These are phyloP conservation scores for Articulospora tetracladia DNA, from an alignment of 495 filamentous ascomycete species.

Conservation along the genomic window DNA sequence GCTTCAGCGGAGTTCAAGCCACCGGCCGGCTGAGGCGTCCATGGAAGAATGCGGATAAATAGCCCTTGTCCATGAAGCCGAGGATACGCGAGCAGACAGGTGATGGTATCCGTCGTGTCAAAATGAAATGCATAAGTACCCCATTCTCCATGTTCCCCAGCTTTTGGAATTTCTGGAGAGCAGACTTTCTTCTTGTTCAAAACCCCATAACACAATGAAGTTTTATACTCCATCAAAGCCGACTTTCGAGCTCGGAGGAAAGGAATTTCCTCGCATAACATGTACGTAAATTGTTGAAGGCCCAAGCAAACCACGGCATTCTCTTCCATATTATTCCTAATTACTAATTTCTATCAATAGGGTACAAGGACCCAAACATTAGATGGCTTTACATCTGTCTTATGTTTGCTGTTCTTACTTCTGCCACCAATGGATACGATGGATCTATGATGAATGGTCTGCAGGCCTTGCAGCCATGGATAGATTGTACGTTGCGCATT, in stretches of 20 bases:
- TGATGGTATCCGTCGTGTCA: background rate
- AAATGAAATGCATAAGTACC: background rate
- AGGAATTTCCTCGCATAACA: slow-evolving; percentile 23
- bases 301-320: too few relatives aligned
- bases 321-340: too few relatives aligned
- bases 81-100: background rate
- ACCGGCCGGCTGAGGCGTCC: too few relatives aligned
- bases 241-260: slow-evolving; percentile 22
- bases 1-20: too few relatives aligned
- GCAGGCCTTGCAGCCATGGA: slow-evolving; percentile 30
- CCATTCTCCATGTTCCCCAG: background rate
- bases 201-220: background rate
- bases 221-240: slow-evolving; percentile 17
- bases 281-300: too few relatives aligned
- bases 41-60: background rate
- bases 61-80: background rate
- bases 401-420: slow-evolving; percentile 27
- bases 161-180: background rate
- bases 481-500: slow-evolving; percentile 22
- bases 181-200: background rate
- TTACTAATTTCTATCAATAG: too few relatives aligned
- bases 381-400: slow-evolving; percentile 33
- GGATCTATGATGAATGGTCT: slow-evolving; percentile 33
- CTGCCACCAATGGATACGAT: slow-evolving; percentile 32
- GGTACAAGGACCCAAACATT: slow-evolving; percentile 35